Evolutionary conservation across 2,329 filamentous ascomycete genomes (phyloP).

Genomic region (Eutypella sp.): DNA sequence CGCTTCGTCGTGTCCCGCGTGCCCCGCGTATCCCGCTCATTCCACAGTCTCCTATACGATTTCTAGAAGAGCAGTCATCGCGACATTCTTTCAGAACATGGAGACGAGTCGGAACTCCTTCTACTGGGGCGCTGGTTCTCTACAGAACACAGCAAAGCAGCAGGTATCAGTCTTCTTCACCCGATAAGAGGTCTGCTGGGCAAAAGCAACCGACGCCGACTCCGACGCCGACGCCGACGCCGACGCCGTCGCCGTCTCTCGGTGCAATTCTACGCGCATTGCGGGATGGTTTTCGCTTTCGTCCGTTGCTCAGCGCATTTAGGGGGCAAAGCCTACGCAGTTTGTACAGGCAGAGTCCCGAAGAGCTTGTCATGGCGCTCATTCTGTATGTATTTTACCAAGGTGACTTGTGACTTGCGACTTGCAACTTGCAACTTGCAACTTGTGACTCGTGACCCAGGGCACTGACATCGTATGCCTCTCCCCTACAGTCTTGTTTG

Average conservation of each 20-base stretch:
- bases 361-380: slow-evolving; percentile 38
- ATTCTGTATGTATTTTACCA: slow-evolving; percentile 35
- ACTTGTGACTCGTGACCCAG: too few relatives aligned
- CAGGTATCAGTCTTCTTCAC: slow-evolving; percentile 20
- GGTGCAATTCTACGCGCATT: slow-evolving; percentile 25
- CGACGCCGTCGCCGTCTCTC: slow-evolving; percentile 20
- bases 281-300: slow-evolving; percentile 28
- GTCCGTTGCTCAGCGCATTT: slow-evolving; percentile 32
- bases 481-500: slow-evolving; percentile 28
- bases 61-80: slow-evolving; percentile 5
- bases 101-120: slow-evolving; percentile 2
- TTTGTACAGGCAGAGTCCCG: slow-evolving; percentile 38
- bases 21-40: slow-evolving; percentile 13
- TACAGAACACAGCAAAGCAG: slow-evolving; percentile 16
- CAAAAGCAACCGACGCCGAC: slow-evolving; percentile 20
- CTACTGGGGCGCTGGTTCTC: slow-evolving; percentile 7
- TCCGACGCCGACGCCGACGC: too few relatives aligned
- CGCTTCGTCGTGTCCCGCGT: slow-evolving; percentile 9
- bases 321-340: slow-evolving; percentile 32
- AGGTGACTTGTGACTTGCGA: too few relatives aligned
- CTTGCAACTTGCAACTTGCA: too few relatives aligned
- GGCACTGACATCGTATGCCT: slow-evolving; percentile 16
- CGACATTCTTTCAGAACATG: slow-evolving; percentile 4
- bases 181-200: slow-evolving; percentile 11
- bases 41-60: slow-evolving; percentile 3